Evolutionary conservation across 306 rosid genomes (phyloP), one percentile per base, ranked within the genome.

Genomic region (Rosa persica): DNA sequence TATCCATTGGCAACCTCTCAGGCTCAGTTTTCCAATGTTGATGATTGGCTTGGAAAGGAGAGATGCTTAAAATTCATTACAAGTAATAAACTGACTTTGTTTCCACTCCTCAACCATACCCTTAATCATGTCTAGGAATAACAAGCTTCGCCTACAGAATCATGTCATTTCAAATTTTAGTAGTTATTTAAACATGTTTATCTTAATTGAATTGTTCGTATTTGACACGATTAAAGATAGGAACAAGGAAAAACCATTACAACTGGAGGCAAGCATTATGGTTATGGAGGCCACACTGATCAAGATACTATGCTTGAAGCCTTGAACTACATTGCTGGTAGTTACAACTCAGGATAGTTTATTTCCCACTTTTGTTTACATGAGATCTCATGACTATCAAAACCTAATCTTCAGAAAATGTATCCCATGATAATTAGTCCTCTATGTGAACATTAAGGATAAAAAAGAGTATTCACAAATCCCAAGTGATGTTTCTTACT

Each of bases 1-100:
- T 75, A 70, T 78, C 77, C 79, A 43, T 74, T 16, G 46, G 55
- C 10, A 42, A 64, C 74, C 60, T 72, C 81, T 81, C 19, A 23
- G 74, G 13, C 23, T 38, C 67, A 75, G 39, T 70, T 47, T 64
- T 76, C 5, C 75, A 61, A 64, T 39, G 46, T n/a, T 36, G 27
- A 74, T 76, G 22, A 44, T 65, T 61, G 48, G 2, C 19, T 48
- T 70, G 4, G 64, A 23, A 73, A 38, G 34, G 11, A 23, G 8
- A 20, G 73, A 75, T 76, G 67, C 47, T 76, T 62, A 25, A 39
- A 42, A 66, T 27, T n/a, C 30, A 23, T 9, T 20, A 5, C 10
- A 43, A 67, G 83, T 44, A 66, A 40, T 73, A 19, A 66, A 16
- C 70, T 66, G 11, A 30, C 67, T 42, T 65, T 34, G 17, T 39